These are phyloP conservation scores for Gossypium raimondii DNA, from an alignment of 345 rosid genomes.

Conservation along the genomic window DNA sequence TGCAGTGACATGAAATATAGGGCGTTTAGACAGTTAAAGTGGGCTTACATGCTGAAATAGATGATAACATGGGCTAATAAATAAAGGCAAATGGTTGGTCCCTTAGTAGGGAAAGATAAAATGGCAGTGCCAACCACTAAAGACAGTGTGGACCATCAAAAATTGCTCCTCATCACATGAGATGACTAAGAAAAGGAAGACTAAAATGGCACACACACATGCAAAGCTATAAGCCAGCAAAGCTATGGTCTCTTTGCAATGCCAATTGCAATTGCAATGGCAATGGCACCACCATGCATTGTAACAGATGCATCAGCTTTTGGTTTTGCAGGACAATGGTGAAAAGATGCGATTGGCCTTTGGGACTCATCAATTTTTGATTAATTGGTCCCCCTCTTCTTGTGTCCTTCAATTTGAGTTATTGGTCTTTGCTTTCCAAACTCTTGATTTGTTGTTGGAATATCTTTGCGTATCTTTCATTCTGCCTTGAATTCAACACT, in stretches of 20 bases:
- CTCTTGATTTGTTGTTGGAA: conserved; percentile 11
- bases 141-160: conserved; percentile 25
- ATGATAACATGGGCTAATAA: not conserved
- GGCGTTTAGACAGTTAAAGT: not conserved
- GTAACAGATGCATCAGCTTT: not conserved
- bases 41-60: not conserved
- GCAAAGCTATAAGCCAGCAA: conserved; percentile 2
- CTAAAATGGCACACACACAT: not conserved
- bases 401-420: not conserved
- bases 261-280: not conserved
- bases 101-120: not conserved
- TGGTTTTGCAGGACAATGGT: conserved; percentile 9
- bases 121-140: conserved; percentile 24
- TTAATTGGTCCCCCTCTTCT: conserved; percentile 16
- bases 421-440: conserved; percentile 26
- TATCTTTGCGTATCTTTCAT: conserved; percentile 13
- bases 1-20: not conserved
- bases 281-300: not conserved
- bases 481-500: not conserved
- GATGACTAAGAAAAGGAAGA: conserved; percentile 23
- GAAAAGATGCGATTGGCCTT: not conserved
- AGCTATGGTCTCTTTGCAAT: not conserved
- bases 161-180: conserved; percentile 24
- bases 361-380: not conserved
- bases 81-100: conserved; percentile 4